These are phyloP conservation scores for Tulasnella sp. DNA, from an alignment of 768 basidiomycete genomes.

Conservation along the genomic window DNA sequence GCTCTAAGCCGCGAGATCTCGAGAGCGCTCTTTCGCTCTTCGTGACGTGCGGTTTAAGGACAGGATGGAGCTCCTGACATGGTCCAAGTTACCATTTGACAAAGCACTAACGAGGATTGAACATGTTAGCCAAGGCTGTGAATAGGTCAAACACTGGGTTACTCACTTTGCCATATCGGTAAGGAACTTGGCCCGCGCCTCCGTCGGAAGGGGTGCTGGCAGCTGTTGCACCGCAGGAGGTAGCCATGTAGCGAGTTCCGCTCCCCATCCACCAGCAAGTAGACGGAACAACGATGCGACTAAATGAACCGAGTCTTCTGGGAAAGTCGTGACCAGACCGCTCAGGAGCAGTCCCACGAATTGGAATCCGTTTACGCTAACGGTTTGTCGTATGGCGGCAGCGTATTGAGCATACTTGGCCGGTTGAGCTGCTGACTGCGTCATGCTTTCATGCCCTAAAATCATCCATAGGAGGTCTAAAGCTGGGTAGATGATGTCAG, in stretches of 20 bases:
- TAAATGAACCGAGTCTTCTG: slow-evolving; percentile 70
- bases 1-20: slow-evolving; percentile 17
- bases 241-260: slow-evolving; percentile 67
- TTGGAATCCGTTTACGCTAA: slow-evolving; percentile 68
- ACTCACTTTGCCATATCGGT: slow-evolving; percentile 70
- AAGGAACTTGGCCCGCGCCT: slow-evolving; percentile 69
- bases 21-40: slow-evolving; percentile 35
- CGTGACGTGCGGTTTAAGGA: slow-evolving; percentile 66
- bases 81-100: slow-evolving; percentile 62
- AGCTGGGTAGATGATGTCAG: slow-evolving; percentile 73
- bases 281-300: slow-evolving; percentile 76
- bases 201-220: slow-evolving; percentile 56
- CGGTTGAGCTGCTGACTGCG: slow-evolving; percentile 41
- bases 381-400: slow-evolving; percentile 52
- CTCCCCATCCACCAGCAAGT: slow-evolving; percentile 61
- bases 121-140: background rate
- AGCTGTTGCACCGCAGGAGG: slow-evolving; percentile 67
- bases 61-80: slow-evolving; percentile 75
- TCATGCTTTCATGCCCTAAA: slow-evolving; percentile 67
- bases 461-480: slow-evolving; percentile 76
- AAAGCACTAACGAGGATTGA: slow-evolving; percentile 49
- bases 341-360: slow-evolving; percentile 64
- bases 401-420: slow-evolving; percentile 63
- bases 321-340: slow-evolving; percentile 83
- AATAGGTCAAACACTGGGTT: background rate